These are phyloP conservation scores for Scorias spongiosa DNA, from an alignment of 2,329 filamentous ascomycete species.

Conservation along the genomic window DNA sequence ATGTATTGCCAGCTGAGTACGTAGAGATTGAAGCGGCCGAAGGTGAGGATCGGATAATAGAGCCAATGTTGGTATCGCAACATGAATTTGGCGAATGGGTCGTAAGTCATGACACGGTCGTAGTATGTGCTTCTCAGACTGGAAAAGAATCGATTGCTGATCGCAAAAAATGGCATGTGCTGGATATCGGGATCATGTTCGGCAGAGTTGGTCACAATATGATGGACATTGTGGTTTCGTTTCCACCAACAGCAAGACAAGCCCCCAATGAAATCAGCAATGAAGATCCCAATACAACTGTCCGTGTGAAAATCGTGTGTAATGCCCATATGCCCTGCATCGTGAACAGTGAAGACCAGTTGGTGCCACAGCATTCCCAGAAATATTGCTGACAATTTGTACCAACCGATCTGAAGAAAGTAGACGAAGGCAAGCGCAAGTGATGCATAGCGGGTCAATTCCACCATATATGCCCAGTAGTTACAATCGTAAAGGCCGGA, in stretches of 20 bases:
- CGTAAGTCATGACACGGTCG: slow-evolving; percentile 48
- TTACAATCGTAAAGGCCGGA: slow-evolving; percentile 74
- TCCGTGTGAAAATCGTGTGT: slow-evolving; percentile 80
- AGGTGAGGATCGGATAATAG: slow-evolving; percentile 50
- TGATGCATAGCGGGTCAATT: slow-evolving; percentile 54
- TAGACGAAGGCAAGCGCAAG: slow-evolving; percentile 48
- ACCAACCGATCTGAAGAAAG: slow-evolving; percentile 28
- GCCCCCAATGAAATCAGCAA: slow-evolving; percentile 80
- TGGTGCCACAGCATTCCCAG: slow-evolving; percentile 88
- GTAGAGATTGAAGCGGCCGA: slow-evolving; percentile 61
- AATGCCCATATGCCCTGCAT: slow-evolving; percentile 94
- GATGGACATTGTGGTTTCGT: slow-evolving; percentile 27
- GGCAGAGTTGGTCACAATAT: slow-evolving; percentile 62
- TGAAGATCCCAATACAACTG: slow-evolving; percentile 71
- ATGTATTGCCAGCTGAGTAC: slow-evolving; percentile 52
- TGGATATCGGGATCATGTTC: slow-evolving; percentile 93
- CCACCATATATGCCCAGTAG: slow-evolving; percentile 63
- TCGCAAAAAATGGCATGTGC: slow-evolving; percentile 55
- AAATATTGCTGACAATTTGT: slow-evolving; percentile 51
- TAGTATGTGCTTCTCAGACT: slow-evolving; percentile 52
- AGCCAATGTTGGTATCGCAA: slow-evolving; percentile 49
- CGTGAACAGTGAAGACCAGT: slow-evolving; percentile 82
- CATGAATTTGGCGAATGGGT: slow-evolving; percentile 43
- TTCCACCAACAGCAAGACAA: slow-evolving; percentile 75
- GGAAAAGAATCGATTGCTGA: slow-evolving; percentile 49